A percentile compares a stretch with the other conserved stretches of the same genome.
phyloP scores from a whole-genome alignment of 2,329 filamentous ascomycete species.

The Bipolaris sorokiniana region DNA sequence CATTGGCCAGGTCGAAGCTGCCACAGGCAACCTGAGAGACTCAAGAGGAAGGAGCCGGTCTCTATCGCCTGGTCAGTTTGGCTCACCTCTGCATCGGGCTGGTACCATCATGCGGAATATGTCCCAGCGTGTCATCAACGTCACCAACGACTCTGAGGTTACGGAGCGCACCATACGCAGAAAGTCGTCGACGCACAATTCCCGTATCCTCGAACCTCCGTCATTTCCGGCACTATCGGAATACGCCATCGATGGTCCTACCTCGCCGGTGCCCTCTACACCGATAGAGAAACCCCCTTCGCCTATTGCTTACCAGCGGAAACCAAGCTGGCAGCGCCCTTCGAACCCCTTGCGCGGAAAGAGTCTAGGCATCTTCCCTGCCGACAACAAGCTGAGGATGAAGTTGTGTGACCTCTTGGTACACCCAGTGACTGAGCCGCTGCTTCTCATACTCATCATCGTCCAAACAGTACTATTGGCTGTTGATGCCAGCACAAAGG shows the following conservation, averaged over 20 bases:
- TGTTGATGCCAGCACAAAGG: constrained; percentile 77
- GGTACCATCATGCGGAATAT: constrained; percentile 68
- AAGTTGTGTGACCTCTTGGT: constrained; percentile 83
- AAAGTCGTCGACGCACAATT: constrained; percentile 63
- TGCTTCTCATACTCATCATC: constrained; percentile 85
- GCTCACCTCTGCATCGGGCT: constrained; percentile 57
- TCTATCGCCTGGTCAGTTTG: constrained; percentile 53
- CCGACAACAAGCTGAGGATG: constrained; percentile 75
- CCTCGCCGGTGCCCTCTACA: constrained; percentile 33
- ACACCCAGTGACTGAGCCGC: constrained; percentile 82
- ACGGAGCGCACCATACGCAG: constrained; percentile 74
- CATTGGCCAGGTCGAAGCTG: constrained; percentile 64
- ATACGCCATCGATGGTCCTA: constrained; percentile 53
- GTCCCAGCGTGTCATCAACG: constrained; percentile 96
- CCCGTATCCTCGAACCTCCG: constrained; percentile 60
- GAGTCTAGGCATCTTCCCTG: constrained; percentile 81
- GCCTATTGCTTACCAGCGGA: constrained; percentile 28
- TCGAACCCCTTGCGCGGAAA: constrained; percentile 85
- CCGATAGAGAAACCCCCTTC: constrained; percentile 50
- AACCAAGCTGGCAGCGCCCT: constrained; percentile 48
- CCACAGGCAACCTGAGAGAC: constrained; percentile 32
- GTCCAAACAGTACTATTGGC: constrained; percentile 87
- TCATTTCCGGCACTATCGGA: constrained; percentile 60
- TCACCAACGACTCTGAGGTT: constrained; percentile 89
- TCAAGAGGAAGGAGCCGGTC: constrained; percentile 56